Base-by-base conservation (phyloP, 2,329 filamentous ascomycete species). In the Alternaria gansuensis region DNA sequence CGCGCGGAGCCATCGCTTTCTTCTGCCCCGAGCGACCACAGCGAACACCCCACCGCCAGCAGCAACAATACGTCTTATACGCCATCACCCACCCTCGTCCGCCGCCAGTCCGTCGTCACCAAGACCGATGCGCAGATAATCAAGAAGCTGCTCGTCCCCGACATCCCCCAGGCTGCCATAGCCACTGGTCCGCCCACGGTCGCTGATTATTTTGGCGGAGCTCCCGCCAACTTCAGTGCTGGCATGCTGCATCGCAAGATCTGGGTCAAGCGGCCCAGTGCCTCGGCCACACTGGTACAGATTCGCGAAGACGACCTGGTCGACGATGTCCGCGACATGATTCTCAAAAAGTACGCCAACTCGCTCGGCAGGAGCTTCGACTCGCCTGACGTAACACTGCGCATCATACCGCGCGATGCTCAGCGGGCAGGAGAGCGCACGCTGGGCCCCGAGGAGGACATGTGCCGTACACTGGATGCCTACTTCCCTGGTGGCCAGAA, bases 301-400 rank as follows among this genome's bases (percentile, higher is more conserved):
- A 90, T 96, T 70, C 85, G 87, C 68, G 91, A 96, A 71, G 92
- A 96, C 70, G 93, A 97, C 73, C 81, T 98, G 69, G 93, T 98
- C 57, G 95, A 99, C 77, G 94, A 97, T 78, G 89, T 97, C 62
- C 90, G 94, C 69, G 95, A 97, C 68, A 87, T 92, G 83, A 95
- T 98, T 57, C 82, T 98, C 68, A 88, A 87, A 72, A 98, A 98
- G 81, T 99, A 98, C 77, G 88, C 88, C 69, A 98, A 99, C 79
- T 96, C 93, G 13, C 83, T 99, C 26, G 94, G 94, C 50, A 88
- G 88, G 68, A 90, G 86, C 51, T 97, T 93, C 77, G 95, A 99
- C 79, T 85, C 95, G 10, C 95, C 95, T 11, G 95, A 99, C 77
- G 85, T 99, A 57, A 88, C 86, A 10, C 83, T 98, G 64, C 88